Evolutionary conservation across 176 grass and related monocot genomes (phyloP), one percentile per base, ranked within the genome.

Genomic region (Triticum turgidum): DNA sequence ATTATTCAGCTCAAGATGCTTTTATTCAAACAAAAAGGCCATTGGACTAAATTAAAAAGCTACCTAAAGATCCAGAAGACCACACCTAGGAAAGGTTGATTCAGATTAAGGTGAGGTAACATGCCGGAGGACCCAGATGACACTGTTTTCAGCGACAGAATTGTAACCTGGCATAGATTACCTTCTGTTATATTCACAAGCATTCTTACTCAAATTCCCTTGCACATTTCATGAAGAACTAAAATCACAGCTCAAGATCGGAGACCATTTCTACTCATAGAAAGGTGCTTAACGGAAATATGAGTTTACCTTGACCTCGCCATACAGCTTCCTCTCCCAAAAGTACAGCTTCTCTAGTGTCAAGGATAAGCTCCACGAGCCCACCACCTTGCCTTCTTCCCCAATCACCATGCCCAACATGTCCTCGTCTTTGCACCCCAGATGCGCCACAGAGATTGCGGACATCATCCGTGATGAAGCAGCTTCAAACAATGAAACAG

Each of bases 291-390:
- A 77, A 47, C 25, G 4, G 22, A 52, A 52, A 11, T 7, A 76
- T 1, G 38, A 18, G 7, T 73, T 70, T 89, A 96, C 97, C 94
- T 92, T 99, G 65, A 99, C 97, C 90, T 99, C 97, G 29, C 76
- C 25, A 64, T 97, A 94, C 17, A 97, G 92, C 63, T 99, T 99
- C 83, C 81, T 97, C 87, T 99, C 97, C 97, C 97, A 99, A 63
- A 94, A 88, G 84, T 93, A 96, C 64, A 99, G 87, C 83, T 93
- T 99, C 67, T 97, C 90, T 4, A 99, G 76, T 27, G 85, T 92
- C 34, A 65, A 93, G 79, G 92, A 92, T 58, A 99, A 73, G 82
- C 80, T 84, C 75, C 7, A 71, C 4, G 81, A 59, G 37, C 67
- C 86, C 34, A 37, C 59, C 80, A 76, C 52, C 80, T 90, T 93